Percentiles rank a stretch among this genome's conserved stretches.
These are phyloP conservation scores for Babesia ovata DNA, from an alignment of 169 alveolate species.

Conservation along the genomic window DNA sequence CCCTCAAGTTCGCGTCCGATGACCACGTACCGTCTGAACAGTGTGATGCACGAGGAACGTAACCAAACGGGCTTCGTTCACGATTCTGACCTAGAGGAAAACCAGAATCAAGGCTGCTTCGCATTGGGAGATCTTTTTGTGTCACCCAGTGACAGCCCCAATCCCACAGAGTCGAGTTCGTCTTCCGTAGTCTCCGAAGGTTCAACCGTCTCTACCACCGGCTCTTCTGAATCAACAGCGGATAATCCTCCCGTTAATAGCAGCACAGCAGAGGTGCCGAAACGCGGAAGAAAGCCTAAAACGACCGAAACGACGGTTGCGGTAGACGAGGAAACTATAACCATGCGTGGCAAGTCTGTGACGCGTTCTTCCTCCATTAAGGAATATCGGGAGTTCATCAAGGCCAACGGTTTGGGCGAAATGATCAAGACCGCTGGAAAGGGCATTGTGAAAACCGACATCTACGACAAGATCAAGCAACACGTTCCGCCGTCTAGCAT, in stretches of 20 bases:
- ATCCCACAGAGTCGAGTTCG: not conserved
- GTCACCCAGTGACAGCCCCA: not conserved
- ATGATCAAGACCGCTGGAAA: conserved; percentile 79
- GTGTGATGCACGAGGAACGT: conserved; percentile 39
- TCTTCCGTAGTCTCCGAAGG: not conserved
- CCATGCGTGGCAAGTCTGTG: conserved; percentile 67
- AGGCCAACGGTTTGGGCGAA: conserved; percentile 71
- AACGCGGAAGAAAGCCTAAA: conserved; percentile 44
- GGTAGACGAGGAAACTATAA: conserved; percentile 24
- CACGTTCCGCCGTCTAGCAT: conserved; percentile 67
- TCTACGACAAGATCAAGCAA: conserved; percentile 66
- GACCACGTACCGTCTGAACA: conserved; percentile 29
- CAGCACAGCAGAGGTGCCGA: not conserved
- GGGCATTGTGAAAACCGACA: conserved; percentile 67
- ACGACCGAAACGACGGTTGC: conserved; percentile 4
- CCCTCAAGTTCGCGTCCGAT: conserved; percentile 9
- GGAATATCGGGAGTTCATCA: conserved; percentile 76
- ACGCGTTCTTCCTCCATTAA: conserved; percentile 67
- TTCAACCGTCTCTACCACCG: not conserved
- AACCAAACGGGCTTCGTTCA: conserved; percentile 35
- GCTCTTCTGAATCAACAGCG: not conserved
- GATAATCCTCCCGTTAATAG: not conserved
- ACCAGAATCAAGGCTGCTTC: conserved; percentile 5
- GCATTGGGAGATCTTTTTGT: conserved; percentile 8
- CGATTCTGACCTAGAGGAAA: conserved; percentile 37